phyloP scores from a whole-genome alignment of 2,329 filamentous ascomycete species.

The Penicillium capsulatum region DNA sequence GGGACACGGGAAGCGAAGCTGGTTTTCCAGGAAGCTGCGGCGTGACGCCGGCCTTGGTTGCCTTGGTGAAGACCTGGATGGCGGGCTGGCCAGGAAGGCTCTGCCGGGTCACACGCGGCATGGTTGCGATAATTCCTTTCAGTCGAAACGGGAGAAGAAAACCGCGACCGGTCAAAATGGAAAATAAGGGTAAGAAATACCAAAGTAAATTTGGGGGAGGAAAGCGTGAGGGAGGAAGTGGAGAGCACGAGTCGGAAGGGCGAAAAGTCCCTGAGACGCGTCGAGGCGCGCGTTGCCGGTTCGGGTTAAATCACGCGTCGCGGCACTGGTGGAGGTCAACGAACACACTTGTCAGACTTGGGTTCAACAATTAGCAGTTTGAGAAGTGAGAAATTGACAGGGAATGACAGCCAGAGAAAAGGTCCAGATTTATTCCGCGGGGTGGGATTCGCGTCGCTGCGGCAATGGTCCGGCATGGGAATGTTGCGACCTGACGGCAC shows the following conservation, averaged over 20 bases:
- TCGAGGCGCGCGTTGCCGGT: constrained; percentile 12
- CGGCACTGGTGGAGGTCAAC: background rate
- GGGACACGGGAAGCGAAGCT: constrained; percentile 29
- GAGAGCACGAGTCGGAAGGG: constrained; percentile 1
- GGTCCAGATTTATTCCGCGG: background rate
- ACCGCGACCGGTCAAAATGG: constrained; percentile 10
- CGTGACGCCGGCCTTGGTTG: constrained; percentile 40
- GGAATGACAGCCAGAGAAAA: background rate
- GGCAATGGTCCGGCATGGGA: constrained; percentile 22
- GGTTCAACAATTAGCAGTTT: background rate
- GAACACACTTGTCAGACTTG: background rate
- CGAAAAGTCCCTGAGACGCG: constrained; percentile 14
- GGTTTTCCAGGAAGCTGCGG: constrained; percentile 29
- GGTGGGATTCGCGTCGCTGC: constrained; percentile 16
- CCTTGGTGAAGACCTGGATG: constrained; percentile 44
- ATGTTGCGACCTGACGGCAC: constrained; percentile 12
- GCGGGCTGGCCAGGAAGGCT: constrained; percentile 37
- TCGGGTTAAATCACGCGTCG: constrained; percentile 16
- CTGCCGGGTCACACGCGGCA: constrained; percentile 30
- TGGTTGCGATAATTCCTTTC: constrained; percentile 23
- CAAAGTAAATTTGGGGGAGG: constrained; percentile 2
- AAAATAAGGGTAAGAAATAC: constrained; percentile 23
- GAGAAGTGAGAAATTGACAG: too few relatives aligned
- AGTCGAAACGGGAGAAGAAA: constrained; percentile 4
- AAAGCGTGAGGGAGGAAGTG: constrained; percentile 1